Evolutionary conservation across 148 eudicot genomes (phyloP).

Genomic region (Fagopyrum homotropicum): DNA sequence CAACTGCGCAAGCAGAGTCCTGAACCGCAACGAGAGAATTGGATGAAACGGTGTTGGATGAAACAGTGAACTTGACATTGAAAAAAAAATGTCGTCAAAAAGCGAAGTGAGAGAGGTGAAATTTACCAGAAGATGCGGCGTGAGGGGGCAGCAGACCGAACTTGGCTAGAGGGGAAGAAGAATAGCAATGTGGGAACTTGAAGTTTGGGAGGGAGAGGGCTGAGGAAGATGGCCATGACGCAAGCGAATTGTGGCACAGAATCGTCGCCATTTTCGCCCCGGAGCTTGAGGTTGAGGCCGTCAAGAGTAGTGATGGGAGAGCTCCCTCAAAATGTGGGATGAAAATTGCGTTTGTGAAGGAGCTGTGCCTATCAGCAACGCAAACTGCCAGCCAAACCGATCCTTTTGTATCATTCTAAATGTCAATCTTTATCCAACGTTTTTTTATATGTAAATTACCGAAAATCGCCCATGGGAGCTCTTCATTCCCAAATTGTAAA

Average conservation of each 20-base stretch:
- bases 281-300: not conserved
- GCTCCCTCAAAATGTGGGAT: not conserved
- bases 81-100: not conserved
- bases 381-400: not conserved
- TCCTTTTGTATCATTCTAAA: no score
- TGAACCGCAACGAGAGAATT: not conserved
- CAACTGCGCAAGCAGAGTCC: not conserved
- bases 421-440: no score
- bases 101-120: not conserved
- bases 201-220: conserved; percentile 10
- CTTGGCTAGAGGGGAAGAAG: conserved; percentile 2
- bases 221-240: conserved; percentile 23
- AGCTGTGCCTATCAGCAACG: not conserved
- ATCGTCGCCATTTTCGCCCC: conserved; percentile 20
- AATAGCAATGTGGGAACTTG: conserved; percentile 9
- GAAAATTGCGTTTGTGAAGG: not conserved
- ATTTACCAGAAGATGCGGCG: not conserved
- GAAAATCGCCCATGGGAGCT: no score
- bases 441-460: no score
- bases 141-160: conserved; percentile 1
- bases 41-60: not conserved
- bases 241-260: conserved; percentile 14
- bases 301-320: no score
- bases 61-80: not conserved
- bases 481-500: no score